These are phyloP conservation scores for Elsinoe necatrix DNA, from an alignment of 2,329 filamentous ascomycete genomes.

Conservation along the genomic window DNA sequence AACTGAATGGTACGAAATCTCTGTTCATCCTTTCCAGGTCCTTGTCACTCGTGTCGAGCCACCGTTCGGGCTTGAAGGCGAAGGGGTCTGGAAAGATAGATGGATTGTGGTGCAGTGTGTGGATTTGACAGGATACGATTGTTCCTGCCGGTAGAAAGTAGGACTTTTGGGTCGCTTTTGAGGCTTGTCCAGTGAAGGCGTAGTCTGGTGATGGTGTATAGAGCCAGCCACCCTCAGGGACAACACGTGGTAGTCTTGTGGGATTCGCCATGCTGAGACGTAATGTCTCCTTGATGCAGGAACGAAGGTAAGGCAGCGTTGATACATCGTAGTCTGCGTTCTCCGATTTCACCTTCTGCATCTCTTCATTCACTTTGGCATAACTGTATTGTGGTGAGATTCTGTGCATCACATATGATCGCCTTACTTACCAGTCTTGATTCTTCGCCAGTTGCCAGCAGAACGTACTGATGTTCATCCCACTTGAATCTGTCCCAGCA, in stretches of 20 bases:
- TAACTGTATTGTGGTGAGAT: not conserved
- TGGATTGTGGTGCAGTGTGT: conserved; percentile 41
- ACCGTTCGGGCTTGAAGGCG: conserved; percentile 42
- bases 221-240: conserved; percentile 33
- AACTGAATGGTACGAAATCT: conserved; percentile 43
- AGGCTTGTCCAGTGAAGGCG: not conserved
- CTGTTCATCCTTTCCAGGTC: conserved; percentile 32
- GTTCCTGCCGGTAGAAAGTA: conserved; percentile 35
- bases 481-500: conserved; percentile 47
- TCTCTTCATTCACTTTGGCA: conserved; percentile 19
- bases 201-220: conserved; percentile 25
- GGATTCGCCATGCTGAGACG: conserved; percentile 46
- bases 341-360: conserved; percentile 27
- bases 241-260: conserved; percentile 41
- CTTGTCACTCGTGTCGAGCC: conserved; percentile 31
- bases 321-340: conserved; percentile 27
- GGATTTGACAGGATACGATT: conserved; percentile 38
- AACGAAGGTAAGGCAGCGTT: conserved; percentile 39
- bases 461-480: conserved; percentile 44
- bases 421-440: conserved; percentile 32
- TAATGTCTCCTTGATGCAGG: conserved; percentile 43
- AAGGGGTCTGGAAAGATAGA: conserved; percentile 36
- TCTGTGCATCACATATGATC: not conserved
- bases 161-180: not conserved
- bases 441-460: conserved; percentile 39